Percentiles rank a stretch among this genome's conserved stretches.
Conservation (phyloP, 2,329 filamentous ascomycete species). For the Cladosporium sp. region DNA sequence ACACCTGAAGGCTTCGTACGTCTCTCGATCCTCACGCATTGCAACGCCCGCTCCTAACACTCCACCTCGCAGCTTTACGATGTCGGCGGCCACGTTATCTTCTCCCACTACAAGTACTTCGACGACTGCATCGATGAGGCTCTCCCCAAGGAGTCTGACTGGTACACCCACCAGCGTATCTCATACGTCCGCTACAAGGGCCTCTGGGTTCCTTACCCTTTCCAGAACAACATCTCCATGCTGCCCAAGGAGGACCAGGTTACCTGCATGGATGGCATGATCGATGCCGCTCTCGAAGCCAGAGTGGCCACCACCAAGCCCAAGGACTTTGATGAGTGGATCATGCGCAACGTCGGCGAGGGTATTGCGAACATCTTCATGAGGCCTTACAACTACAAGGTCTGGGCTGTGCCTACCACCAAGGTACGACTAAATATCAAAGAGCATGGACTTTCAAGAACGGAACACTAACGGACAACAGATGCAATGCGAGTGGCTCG, state of each 20-base stretch:
- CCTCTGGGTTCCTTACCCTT: conserved; percentile 96
- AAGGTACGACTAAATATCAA: conserved; percentile 58
- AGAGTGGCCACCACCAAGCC: conserved; percentile 88
- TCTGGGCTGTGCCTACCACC: conserved; percentile 96
- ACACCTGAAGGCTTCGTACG: conserved; percentile 96
- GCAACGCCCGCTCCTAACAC: conserved; percentile 7
- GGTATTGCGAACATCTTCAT: conserved; percentile 96
- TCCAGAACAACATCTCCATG: conserved; percentile 99
- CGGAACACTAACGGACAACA: conserved; percentile 37
- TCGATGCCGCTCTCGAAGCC: conserved; percentile 84
- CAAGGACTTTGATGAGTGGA: conserved; percentile 98
- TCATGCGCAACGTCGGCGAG: conserved; percentile 82
- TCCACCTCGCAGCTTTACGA: conserved; percentile 73
- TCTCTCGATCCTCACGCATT: conserved; percentile 30
- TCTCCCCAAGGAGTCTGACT: conserved; percentile 87
- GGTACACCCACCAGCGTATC: conserved; percentile 97
- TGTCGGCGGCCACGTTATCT: conserved; percentile 96
- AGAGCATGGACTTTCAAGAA: neutral
- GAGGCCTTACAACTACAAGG: conserved; percentile 99
- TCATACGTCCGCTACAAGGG: conserved; percentile 97
- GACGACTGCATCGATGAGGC: conserved; percentile 98
- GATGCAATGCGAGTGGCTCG: conserved; percentile 99
- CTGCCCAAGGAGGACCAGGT: conserved; percentile 96
- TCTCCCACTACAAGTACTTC: conserved; percentile 99
- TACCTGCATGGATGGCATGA: conserved; percentile 88